These are phyloP conservation scores for Schwanniomyces polymorphus DNA, from an alignment of 805 yeast genomes.

Conservation along the genomic window DNA sequence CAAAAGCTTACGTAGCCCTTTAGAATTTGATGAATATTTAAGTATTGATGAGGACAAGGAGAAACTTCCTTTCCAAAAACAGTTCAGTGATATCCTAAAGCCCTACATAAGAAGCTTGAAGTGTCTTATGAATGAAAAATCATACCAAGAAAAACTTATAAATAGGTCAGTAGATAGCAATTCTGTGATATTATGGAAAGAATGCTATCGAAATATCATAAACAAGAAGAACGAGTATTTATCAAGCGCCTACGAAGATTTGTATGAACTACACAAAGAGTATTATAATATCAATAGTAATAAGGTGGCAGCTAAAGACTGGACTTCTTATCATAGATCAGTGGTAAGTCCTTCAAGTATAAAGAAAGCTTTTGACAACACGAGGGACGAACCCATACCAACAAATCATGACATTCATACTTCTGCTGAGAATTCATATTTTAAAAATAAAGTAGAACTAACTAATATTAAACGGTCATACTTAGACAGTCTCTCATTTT, in stretches of 20 bases:
- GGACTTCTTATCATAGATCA: constrained; percentile 26
- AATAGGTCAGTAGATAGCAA: constrained; percentile 19
- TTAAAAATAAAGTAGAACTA: constrained; percentile 29
- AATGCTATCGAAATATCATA: constrained; percentile 24
- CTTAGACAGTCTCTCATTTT: constrained; percentile 4
- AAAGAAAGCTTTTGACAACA: constrained; percentile 5
- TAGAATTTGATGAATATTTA: constrained; percentile 29
- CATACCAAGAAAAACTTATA: constrained; percentile 27
- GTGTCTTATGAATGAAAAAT: constrained; percentile 25
- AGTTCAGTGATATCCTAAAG: constrained; percentile 19
- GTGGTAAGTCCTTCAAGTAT: constrained; percentile 18
- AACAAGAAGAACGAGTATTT: constrained; percentile 24
- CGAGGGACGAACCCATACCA: constrained; percentile 2
- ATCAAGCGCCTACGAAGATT: constrained; percentile 23
- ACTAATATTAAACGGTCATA: constrained; percentile 25
- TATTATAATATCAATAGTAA: constrained; percentile 22
- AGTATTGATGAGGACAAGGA: constrained; percentile 5
- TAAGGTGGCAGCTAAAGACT: constrained; percentile 5
- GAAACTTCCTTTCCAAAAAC: constrained; percentile 7
- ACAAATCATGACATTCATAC: constrained; percentile 16
- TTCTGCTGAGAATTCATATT: constrained; percentile 19
- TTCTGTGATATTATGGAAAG: constrained; percentile 34
- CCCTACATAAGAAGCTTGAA: constrained; percentile 22
- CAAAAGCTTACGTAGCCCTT: constrained; percentile 31
- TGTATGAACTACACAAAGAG: constrained; percentile 27